phyloP scores from a whole-genome alignment of 305 asterid genomes.

The Lippia alba region DNA sequence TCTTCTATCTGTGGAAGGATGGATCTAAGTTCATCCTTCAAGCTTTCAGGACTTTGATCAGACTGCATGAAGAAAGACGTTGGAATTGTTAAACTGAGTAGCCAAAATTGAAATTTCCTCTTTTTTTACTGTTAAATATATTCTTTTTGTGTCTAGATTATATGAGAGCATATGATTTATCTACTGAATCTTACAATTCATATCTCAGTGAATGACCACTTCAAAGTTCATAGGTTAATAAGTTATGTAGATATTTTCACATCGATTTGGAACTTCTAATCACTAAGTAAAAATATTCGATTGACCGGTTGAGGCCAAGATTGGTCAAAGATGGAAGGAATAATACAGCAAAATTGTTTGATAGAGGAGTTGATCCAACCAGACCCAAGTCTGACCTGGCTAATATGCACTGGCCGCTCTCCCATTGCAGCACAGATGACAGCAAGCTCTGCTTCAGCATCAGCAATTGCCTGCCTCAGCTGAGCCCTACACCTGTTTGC shows the following conservation, averaged over 20 bases:
- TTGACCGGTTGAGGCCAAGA: neutral
- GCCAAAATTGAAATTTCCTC: neutral
- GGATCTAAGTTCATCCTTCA: constrained; percentile 74
- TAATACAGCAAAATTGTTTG: neutral
- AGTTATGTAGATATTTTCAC: neutral
- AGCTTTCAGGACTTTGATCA: constrained; percentile 67
- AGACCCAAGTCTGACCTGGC: constrained; percentile 66
- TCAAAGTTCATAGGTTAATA: neutral
- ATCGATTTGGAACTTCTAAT: constrained; percentile 7
- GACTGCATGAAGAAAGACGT: constrained; percentile 50
- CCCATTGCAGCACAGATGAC: constrained; percentile 88
- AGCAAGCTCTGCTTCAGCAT: constrained; percentile 95
- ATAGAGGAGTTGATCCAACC: constrained; percentile 2
- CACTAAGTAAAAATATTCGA: neutral
- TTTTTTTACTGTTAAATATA: neutral
- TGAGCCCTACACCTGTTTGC: constrained; percentile 84
- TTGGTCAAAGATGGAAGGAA: constrained; percentile 1
- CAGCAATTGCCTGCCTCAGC: constrained; percentile 90
- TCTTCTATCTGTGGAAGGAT: constrained; percentile 86
- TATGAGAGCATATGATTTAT: neutral
- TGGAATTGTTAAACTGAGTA: constrained; percentile 3
- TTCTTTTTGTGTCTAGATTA: constrained; percentile 19
- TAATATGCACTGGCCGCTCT: constrained; percentile 84
- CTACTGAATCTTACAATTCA: neutral
- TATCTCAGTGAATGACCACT: neutral